Conservation (phyloP, 1,284 basidiomycete genomes). For the Laetiporus sulphureus region DNA sequence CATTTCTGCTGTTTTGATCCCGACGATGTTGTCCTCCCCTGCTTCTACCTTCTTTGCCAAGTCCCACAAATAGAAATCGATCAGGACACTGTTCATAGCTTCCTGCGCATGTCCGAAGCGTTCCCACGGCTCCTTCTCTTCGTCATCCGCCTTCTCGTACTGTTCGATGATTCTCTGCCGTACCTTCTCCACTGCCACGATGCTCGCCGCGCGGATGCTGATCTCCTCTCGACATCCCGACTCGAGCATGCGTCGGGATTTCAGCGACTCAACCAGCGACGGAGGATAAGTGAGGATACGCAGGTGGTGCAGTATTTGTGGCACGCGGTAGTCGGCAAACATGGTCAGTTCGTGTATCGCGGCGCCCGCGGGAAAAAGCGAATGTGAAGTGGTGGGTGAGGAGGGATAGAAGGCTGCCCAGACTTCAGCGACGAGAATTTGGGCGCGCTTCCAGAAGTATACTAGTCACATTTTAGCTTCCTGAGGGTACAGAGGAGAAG, state of each 20-base stretch:
- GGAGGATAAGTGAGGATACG: slow-evolving; percentile 63
- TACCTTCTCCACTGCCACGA: slow-evolving; percentile 70
- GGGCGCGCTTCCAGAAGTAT: slow-evolving; percentile 77
- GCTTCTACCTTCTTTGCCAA: slow-evolving; percentile 68
- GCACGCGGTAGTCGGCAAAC: slow-evolving; percentile 86
- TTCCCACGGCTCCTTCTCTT: too few species aligned
- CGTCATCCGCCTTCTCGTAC: slow-evolving; percentile 5
- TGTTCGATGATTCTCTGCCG: slow-evolving; percentile 41
- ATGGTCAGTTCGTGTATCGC: slow-evolving; percentile 66
- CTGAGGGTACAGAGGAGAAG: background rate
- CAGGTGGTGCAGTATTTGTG: slow-evolving; percentile 78
- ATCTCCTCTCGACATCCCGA: slow-evolving; percentile 62
- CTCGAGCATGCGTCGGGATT: slow-evolving; percentile 34
- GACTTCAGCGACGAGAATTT: slow-evolving; percentile 78
- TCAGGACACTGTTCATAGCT: slow-evolving; percentile 64
- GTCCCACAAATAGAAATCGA: slow-evolving; percentile 86
- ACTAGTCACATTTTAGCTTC: slow-evolving; percentile 33
- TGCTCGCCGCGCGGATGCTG: slow-evolving; percentile 65
- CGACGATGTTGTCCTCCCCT: slow-evolving; percentile 49
- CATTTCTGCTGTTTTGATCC: slow-evolving; percentile 48
- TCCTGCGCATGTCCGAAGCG: slow-evolving; percentile 17
- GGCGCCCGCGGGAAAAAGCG: slow-evolving; percentile 62
- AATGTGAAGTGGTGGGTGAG: slow-evolving; percentile 40
- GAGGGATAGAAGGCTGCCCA: slow-evolving; percentile 77
- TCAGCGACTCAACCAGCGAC: slow-evolving; percentile 42